These are phyloP conservation scores for Capronia coronata DNA, from an alignment of 2,329 filamentous ascomycete species.

Conservation along the genomic window DNA sequence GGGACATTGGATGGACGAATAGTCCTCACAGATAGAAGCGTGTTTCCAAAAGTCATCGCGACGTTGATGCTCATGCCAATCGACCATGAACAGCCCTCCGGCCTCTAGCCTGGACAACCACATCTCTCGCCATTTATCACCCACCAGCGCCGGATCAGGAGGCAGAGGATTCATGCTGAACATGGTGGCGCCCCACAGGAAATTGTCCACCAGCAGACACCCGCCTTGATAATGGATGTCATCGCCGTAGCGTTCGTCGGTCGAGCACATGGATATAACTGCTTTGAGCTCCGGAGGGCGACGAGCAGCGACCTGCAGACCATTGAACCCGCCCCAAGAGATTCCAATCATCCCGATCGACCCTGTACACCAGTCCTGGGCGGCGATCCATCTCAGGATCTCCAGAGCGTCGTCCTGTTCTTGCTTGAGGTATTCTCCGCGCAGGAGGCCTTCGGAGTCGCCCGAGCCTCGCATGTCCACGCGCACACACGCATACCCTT, in stretches of 20 bases:
- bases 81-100: conserved; percentile 12
- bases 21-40: conserved; percentile 15
- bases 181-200: conserved; percentile 16
- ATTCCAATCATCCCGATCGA: conserved; percentile 15
- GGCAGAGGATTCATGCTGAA: conserved; percentile 15
- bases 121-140: conserved; percentile 16
- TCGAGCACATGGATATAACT: conserved; percentile 10
- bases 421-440: conserved; percentile 14
- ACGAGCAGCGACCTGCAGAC: conserved; percentile 13
- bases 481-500: conserved; percentile 17
- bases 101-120: conserved; percentile 14
- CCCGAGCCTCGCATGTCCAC: conserved; percentile 15
- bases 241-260: conserved; percentile 13
- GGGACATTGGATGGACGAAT: conserved; percentile 9
- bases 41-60: conserved; percentile 15
- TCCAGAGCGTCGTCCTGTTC: conserved; percentile 14
- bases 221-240: conserved; percentile 14
- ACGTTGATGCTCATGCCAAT: conserved; percentile 13
- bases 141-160: conserved; percentile 11
- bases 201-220: conserved; percentile 15
- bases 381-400: conserved; percentile 10
- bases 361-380: conserved; percentile 11
- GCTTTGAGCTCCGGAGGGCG: conserved; percentile 12
- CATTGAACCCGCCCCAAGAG: conserved; percentile 15
- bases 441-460: conserved; percentile 13